A percentile compares a stretch with the other conserved stretches of the same genome.
Conservation (phyloP, 208 protist species). For the Wallacemonas collosoma region DNA sequence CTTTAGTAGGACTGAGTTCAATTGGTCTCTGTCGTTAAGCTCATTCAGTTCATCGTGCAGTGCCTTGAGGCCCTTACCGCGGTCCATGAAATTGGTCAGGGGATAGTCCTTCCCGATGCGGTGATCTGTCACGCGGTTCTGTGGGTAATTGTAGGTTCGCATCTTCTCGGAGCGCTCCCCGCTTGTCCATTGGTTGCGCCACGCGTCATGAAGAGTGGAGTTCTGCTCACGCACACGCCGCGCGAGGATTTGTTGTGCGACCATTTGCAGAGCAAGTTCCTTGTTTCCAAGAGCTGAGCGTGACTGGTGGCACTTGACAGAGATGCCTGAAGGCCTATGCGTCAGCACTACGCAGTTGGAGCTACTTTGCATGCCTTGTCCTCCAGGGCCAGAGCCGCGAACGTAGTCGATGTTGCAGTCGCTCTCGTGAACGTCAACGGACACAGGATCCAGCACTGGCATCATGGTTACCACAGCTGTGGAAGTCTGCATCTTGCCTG, state of each 20-base stretch:
- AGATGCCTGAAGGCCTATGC: conserved; percentile 87
- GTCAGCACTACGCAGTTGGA: conserved; percentile 88
- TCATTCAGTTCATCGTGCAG: conserved; percentile 86
- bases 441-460: conserved; percentile 86
- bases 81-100: conserved; percentile 78
- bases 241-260: conserved; percentile 79
- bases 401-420: conserved; percentile 91
- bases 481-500: conserved; percentile 91
- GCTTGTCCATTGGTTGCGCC: conserved; percentile 85
- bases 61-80: conserved; percentile 50
- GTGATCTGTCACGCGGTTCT: conserved; percentile 90
- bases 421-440: conserved; percentile 80
- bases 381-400: conserved; percentile 84
- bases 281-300: conserved; percentile 89
- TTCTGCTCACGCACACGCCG: conserved; percentile 70
- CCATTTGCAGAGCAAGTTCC: conserved; percentile 85
- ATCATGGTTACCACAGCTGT: conserved; percentile 88
- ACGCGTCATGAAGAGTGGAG: conserved; percentile 72
- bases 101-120: conserved; percentile 86
- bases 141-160: conserved; percentile 91
- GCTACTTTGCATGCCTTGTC: conserved; percentile 91
- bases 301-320: conserved; percentile 90
- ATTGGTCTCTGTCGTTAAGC: conserved; percentile 61
- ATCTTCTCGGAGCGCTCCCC: conserved; percentile 91
- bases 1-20: conserved; percentile 66